Evolutionary conservation across 2,329 filamentous ascomycete genomes (phyloP).

Genomic region (Plenodomus biglobosus): DNA sequence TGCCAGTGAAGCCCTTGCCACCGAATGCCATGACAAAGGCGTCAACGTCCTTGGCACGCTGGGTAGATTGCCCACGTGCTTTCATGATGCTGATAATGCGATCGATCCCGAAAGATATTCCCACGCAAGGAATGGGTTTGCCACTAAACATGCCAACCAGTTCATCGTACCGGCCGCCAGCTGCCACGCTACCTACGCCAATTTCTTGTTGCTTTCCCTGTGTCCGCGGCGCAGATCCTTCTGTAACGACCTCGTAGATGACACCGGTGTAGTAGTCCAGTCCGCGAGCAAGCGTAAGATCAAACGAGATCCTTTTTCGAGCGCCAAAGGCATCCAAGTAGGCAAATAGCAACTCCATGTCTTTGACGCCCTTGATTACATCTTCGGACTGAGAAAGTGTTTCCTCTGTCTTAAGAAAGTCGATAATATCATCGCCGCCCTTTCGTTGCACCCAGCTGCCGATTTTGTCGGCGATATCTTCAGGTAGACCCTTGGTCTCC

Average conservation of each 20-base stretch:
- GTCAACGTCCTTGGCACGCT: slow-evolving; percentile 75
- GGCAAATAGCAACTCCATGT: slow-evolving; percentile 77
- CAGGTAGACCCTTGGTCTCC: slow-evolving; percentile 84
- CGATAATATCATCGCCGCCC: slow-evolving; percentile 72
- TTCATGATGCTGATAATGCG: slow-evolving; percentile 93
- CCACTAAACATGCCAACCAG: slow-evolving; percentile 91
- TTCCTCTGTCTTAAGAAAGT: slow-evolving; percentile 30
- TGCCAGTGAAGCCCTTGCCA: slow-evolving; percentile 77
- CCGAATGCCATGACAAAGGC: slow-evolving; percentile 96
- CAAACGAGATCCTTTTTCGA: slow-evolving; percentile 77
- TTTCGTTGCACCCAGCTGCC: slow-evolving; percentile 80
- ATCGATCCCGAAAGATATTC: slow-evolving; percentile 92
- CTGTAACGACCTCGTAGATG: slow-evolving; percentile 87
- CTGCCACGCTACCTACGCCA: slow-evolving; percentile 84
- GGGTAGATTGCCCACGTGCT: slow-evolving; percentile 65
- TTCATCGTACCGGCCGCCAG: slow-evolving; percentile 88
- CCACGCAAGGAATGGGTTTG: slow-evolving; percentile 88
- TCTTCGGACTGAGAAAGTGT: slow-evolving; percentile 61
- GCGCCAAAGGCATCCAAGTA: slow-evolving; percentile 80
- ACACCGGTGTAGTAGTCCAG: slow-evolving; percentile 92
- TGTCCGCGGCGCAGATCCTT: slow-evolving; percentile 64
- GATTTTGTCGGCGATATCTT: slow-evolving; percentile 80
- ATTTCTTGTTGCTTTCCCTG: slow-evolving; percentile 50
- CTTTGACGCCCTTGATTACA: slow-evolving; percentile 72
- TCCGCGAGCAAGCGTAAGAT: slow-evolving; percentile 84